Evolutionary conservation across 306 rosid species (phyloP).

Genomic region (Mimosa bimucronata): DNA sequence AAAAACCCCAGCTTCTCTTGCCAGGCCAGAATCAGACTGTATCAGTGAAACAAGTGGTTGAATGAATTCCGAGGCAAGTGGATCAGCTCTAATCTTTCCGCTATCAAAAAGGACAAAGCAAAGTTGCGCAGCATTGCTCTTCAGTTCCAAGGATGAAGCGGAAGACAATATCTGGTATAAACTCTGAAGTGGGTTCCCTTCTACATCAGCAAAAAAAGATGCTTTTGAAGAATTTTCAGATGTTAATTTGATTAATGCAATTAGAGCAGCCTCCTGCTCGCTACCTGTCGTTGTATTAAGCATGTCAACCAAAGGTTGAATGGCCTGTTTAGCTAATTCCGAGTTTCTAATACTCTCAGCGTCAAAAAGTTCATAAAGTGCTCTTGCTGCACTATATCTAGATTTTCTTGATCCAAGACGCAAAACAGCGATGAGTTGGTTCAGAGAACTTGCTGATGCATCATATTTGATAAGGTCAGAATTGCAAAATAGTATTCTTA

Average conservation of each 20-base stretch:
- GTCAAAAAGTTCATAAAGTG: conserved; percentile 78
- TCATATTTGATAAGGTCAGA: conserved; percentile 84
- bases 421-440: conserved; percentile 91
- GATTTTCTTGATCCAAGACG: conserved; percentile 97
- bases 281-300: conserved; percentile 77
- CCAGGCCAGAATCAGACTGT: conserved; percentile 64
- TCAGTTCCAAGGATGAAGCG: conserved; percentile 73
- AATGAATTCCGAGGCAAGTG: conserved; percentile 72
- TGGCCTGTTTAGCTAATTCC: conserved; percentile 79
- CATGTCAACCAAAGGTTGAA: conserved; percentile 93
- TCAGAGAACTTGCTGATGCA: conserved; percentile 82
- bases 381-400: conserved; percentile 91
- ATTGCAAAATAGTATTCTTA: conserved; percentile 80
- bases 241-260: conserved; percentile 73
- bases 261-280: conserved; percentile 92
- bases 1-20: conserved; percentile 85
- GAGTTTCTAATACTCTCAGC: conserved; percentile 73
- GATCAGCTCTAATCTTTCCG: conserved; percentile 72
- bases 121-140: conserved; percentile 81
- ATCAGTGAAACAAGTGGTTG: conserved; percentile 78
- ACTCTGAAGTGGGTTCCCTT: conserved; percentile 80
- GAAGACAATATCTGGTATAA: conserved; percentile 76
- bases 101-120: conserved; percentile 70
- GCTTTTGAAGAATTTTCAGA: conserved; percentile 73
- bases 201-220: conserved; percentile 68